phyloP scores from a whole-genome alignment of 345 rosid species.

The Syzygium aromaticum region DNA sequence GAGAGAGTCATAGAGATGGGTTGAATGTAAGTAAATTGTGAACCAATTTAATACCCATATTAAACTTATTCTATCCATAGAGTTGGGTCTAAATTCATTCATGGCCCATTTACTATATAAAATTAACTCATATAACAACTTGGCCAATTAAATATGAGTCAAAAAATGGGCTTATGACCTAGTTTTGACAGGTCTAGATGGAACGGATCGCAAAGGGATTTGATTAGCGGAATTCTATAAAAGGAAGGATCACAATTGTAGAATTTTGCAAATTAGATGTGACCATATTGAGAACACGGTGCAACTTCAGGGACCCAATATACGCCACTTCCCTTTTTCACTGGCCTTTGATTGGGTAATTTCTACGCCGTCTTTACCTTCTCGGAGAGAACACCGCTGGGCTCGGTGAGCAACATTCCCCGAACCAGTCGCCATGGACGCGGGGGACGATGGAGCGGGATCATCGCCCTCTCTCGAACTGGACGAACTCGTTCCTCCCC shows the following conservation, averaged over 20 bases:
- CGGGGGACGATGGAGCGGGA: neutral
- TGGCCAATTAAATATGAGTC: too few relatives aligned
- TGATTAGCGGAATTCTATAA: neutral
- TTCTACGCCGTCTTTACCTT: neutral
- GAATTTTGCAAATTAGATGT: neutral
- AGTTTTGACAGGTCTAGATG: too few relatives aligned
- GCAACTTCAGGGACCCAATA: neutral
- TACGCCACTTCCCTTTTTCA: neutral
- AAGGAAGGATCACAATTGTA: neutral
- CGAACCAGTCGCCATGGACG: neutral
- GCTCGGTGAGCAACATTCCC: neutral
- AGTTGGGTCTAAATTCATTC: too few relatives aligned
- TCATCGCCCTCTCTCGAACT: neutral
- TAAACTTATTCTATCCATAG: too few relatives aligned
- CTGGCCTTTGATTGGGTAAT: neutral
- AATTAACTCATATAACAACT: too few relatives aligned
- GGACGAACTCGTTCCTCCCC: slow-evolving; percentile 43
- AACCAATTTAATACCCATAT: too few relatives aligned
- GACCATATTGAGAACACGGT: neutral
- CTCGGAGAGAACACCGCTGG: neutral
- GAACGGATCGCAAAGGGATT: neutral
- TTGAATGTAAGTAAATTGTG: too few relatives aligned
- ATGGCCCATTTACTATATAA: too few relatives aligned
- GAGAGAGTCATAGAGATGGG: too few relatives aligned
- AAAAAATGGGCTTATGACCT: too few relatives aligned